Evolutionary conservation across 495 filamentous ascomycete genomes (phyloP), one percentile per base, ranked within the genome.

Genomic region (Hypoxylon rickii): DNA sequence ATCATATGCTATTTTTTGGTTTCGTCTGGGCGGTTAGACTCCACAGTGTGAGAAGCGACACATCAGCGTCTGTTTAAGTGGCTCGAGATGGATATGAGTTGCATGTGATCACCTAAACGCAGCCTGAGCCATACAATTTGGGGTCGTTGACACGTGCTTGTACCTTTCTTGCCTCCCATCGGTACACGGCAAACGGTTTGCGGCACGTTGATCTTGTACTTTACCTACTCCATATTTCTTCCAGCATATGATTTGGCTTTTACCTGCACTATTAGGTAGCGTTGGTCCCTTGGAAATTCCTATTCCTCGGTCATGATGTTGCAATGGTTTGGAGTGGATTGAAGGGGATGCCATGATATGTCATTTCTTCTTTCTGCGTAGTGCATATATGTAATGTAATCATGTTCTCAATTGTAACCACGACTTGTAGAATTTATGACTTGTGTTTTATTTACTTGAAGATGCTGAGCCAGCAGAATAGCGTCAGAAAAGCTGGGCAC

Each of bases 121-220:
- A 36, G 33, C 47, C 44, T 29, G 44, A 33, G 44, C 45, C 58
- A 46, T 41, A 51, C 24, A 52, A 44, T 42, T 57, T 53, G 24
- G 52, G 59, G 39, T 41, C 19, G 24, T 51, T 63, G 50, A 63
- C 59, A 63, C 59, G 59, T 63, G 59, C 59, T 63, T 63, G 59
- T 63, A 58, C 48, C 59, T 50, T 50, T 42, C 46, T 34, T 20
- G n/a, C 32, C 45, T n/a, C 39, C 10, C 52, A 44, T 56, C 43
- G 52, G 52, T 44, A 48, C 46, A 32, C 37, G 18, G n/a, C 18
- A 48, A 51, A 32, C 37, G 18, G n/a, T 22, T 44, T 24, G 37
- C n/a, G 19, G 0, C 3, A 1, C 16, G 47, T 38, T 34, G 38
- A 48, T 57, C 40, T 53, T 52, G 13, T 43, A 37, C 58, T 43